Evolutionary conservation across 1,284 basidiomycete species (phyloP).

Genomic region (Boletus mariae): DNA sequence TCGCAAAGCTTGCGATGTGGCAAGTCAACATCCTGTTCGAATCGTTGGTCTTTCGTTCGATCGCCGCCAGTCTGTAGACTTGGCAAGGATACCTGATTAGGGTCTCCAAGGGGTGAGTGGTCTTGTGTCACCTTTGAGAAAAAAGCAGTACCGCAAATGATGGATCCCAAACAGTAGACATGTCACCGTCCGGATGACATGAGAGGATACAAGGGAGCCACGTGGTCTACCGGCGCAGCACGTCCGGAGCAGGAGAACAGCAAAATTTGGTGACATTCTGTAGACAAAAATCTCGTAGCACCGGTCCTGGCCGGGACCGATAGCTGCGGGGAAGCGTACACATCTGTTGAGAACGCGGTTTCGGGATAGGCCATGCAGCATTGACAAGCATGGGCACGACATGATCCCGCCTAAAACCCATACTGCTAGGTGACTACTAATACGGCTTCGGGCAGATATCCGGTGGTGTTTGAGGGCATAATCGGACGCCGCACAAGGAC

Average conservation of each 20-base stretch:
- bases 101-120: slow-evolving; percentile 4
- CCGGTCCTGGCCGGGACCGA: slow-evolving; percentile 15
- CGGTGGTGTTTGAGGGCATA: not conserved
- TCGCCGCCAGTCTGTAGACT: not conserved
- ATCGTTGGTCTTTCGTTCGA: not conserved
- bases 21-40: slow-evolving; percentile 4
- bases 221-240: not conserved
- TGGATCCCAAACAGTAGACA: not conserved
- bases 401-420: not conserved
- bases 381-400: too few relatives aligned
- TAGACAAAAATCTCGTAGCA: not conserved
- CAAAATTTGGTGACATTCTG: not conserved
- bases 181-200: not conserved
- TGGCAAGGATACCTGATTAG: not conserved
- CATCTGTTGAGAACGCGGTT: too few relatives aligned
- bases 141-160: not conserved
- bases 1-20: slow-evolving; percentile 1
- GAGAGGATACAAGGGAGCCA: not conserved
- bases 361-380: too few relatives aligned
- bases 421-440: not conserved
- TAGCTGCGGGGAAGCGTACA: not conserved
- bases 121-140: not conserved
- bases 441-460: too few relatives aligned
- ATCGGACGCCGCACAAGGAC: too few relatives aligned
- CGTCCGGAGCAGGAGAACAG: too few relatives aligned